Evolutionary conservation across 2,329 filamentous ascomycete species (phyloP), one percentile per base, ranked within the genome.

Genomic region (Colletotrichum tabaci): DNA sequence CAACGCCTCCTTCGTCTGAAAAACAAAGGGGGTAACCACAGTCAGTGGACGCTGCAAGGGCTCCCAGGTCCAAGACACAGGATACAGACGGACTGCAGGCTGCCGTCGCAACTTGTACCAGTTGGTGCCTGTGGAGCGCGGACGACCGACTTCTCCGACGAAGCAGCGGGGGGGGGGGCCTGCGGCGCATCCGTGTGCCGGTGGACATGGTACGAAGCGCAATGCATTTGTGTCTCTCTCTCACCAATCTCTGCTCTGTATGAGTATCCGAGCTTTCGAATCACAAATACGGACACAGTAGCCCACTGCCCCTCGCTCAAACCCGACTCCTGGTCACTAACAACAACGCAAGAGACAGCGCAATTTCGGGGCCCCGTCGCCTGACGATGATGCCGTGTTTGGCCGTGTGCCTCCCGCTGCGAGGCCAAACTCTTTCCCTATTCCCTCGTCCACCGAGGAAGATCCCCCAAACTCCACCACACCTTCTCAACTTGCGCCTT

Each of bases 371-470:
- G 16, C 55, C 61, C 53, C 66, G n/a, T 60, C 47, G 40, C 61
- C 61, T 8, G 61, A 30, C 46, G 61, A 53, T 53, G 61, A 40
- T 44, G 66, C 53, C 52, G 61, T 65, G 16, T 18, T 30, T 53
- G 65, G 61, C 67, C 46, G 52, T 52, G 68, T 52, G 50, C 64
- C 35, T 68, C 68, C 58, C 65, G 58, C 65, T 68, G 68, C 58
- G 58, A 68, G 65, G 58, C 52, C 65, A 68, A 68, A 71, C 65
- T 63, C 52, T 71, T 38, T 38, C 9, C 9, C 35, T 38, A 38
- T 10, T 38, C 35, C 52, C 18, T 23, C 64, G 21, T 67, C 61
- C 64, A 52, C 18, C n/a, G 16, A 57, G 57, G 67, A 16, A 62
- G 64, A 67, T 71, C 64, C 55, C 67, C 67, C 64, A 30, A 46